Evolutionary conservation across 805 yeast genomes (phyloP).

Genomic region (Torulaspora microellipsoides): DNA sequence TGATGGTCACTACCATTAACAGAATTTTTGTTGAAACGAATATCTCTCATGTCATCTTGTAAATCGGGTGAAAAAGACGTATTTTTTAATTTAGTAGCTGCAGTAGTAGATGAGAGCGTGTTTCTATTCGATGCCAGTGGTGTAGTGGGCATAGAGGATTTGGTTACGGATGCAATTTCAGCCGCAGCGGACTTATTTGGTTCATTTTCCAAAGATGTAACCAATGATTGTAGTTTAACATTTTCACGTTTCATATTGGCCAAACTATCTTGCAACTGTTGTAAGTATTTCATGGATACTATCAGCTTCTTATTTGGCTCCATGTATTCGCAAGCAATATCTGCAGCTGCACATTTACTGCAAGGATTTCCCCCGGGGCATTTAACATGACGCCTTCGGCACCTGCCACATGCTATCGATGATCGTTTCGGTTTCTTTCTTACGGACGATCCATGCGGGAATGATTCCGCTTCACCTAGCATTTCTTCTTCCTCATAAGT

Average conservation of each 20-base stretch:
- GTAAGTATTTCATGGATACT: constrained; percentile 65
- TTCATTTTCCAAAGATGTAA: constrained; percentile 1
- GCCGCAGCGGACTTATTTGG: not conserved
- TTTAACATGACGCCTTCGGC: constrained; percentile 66
- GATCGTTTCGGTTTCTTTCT: constrained; percentile 23
- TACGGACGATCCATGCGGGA: not conserved
- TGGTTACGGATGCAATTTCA: not conserved
- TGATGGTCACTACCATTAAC: constrained; percentile 1
- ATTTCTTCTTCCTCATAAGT: constrained; percentile 7
- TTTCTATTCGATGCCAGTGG: not conserved
- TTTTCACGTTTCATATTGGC: constrained; percentile 63
- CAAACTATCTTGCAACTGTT: constrained; percentile 63
- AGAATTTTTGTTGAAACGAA: constrained; percentile 11
- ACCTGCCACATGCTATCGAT: constrained; percentile 50
- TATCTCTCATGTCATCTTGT: constrained; percentile 5
- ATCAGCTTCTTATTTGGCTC: constrained; percentile 71
- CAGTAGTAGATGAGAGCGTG: not conserved
- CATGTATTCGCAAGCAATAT: constrained; percentile 60
- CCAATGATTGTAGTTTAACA: constrained; percentile 45
- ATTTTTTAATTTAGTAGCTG: too few species aligned
- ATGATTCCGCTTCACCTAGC: not conserved
- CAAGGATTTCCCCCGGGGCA: constrained; percentile 81
- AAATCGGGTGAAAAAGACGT: not conserved
- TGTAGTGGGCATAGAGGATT: not conserved
- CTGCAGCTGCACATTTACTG: constrained; percentile 51